A percentile compares a stretch with the other conserved stretches of the same genome.
Evolutionary conservation across 2,329 filamentous ascomycete species (phyloP).

Genomic region (Macrophomina tecta): DNA sequence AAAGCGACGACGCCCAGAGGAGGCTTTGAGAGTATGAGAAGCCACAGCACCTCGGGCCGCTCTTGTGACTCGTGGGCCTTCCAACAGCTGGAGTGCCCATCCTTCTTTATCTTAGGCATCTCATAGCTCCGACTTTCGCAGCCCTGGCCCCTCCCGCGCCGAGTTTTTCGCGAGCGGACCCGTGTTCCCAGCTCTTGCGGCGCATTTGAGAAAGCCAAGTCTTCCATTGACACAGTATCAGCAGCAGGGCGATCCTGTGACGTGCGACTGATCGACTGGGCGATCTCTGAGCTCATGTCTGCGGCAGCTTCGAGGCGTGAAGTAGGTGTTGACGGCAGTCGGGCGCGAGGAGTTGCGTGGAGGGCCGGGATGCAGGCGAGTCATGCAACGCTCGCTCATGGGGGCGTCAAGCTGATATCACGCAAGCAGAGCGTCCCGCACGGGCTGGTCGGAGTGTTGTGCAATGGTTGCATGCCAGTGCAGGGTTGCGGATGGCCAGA

Average conservation of each 20-base stretch:
- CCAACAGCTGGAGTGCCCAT: not conserved
- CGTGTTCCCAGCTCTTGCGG: not conserved
- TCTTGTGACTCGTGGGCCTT: not conserved
- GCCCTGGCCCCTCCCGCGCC: not conserved
- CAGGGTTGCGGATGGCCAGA: constrained; percentile 15
- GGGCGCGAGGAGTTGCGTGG: not conserved
- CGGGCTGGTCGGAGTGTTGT: constrained; percentile 15
- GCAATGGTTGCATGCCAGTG: constrained; percentile 10
- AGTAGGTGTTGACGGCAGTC: constrained; percentile 1
- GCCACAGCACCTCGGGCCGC: not conserved
- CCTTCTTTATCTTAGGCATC: not conserved
- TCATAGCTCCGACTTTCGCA: constrained; percentile 23
- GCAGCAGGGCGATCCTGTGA: not conserved
- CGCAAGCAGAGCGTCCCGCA: constrained; percentile 19
- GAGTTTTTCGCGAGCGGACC: constrained; percentile 24
- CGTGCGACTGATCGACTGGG: not conserved
- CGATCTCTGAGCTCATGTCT: not conserved
- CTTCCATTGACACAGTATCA: not conserved
- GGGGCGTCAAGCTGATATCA: constrained; percentile 27
- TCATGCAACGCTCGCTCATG: constrained; percentile 10
- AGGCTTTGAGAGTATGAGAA: not conserved
- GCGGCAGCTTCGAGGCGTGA: not conserved
- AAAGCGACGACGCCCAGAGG: constrained; percentile 6
- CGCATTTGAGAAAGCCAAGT: not conserved
- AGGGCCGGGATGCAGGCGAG: constrained; percentile 2